Percentiles rank a stretch among this genome's conserved stretches.
These are phyloP conservation scores for Fusarium cicatricum DNA, from an alignment of 2,329 filamentous ascomycete species.

Conservation along the genomic window DNA sequence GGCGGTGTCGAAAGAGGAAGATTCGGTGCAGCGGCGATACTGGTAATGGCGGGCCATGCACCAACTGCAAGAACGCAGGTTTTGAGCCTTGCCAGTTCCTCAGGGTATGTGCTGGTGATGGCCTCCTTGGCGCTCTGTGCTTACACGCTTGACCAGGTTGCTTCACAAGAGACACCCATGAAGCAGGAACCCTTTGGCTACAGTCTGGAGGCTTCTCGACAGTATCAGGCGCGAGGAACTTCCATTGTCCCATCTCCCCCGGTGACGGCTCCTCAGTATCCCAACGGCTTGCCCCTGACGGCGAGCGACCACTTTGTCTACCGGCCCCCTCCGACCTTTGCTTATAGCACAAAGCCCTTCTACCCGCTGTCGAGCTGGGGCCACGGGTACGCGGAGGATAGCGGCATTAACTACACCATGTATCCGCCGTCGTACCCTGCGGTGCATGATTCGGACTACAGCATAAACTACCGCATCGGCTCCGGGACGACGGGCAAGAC, in stretches of 20 bases:
- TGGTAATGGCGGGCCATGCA: conserved; percentile 78
- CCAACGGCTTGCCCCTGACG: conserved; percentile 29
- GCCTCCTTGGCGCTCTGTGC: not conserved
- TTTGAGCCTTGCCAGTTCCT: conserved; percentile 79
- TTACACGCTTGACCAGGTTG: conserved; percentile 38
- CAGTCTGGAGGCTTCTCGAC: conserved; percentile 44
- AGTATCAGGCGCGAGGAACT: conserved; percentile 41
- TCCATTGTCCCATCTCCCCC: conserved; percentile 23
- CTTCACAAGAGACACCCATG: conserved; percentile 44
- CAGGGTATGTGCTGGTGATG: conserved; percentile 65
- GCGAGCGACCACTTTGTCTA: conserved; percentile 29
- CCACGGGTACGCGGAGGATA: conserved; percentile 39
- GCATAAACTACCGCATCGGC: conserved; percentile 41
- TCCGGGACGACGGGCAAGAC: conserved; percentile 30
- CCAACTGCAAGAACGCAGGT: conserved; percentile 81
- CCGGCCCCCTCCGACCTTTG: conserved; percentile 33
- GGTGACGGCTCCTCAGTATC: conserved; percentile 25
- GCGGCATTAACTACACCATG: conserved; percentile 36
- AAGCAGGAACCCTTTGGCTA: conserved; percentile 43
- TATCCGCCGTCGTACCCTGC: conserved; percentile 34
- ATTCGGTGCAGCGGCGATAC: conserved; percentile 92
- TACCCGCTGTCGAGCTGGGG: conserved; percentile 39
- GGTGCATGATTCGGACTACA: conserved; percentile 38
- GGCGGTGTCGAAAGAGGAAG: conserved; percentile 89
- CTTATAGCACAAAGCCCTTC: conserved; percentile 40